Base-by-base conservation (phyloP, 2,329 filamentous ascomycete genomes). In the Pezicula radicicola region DNA sequence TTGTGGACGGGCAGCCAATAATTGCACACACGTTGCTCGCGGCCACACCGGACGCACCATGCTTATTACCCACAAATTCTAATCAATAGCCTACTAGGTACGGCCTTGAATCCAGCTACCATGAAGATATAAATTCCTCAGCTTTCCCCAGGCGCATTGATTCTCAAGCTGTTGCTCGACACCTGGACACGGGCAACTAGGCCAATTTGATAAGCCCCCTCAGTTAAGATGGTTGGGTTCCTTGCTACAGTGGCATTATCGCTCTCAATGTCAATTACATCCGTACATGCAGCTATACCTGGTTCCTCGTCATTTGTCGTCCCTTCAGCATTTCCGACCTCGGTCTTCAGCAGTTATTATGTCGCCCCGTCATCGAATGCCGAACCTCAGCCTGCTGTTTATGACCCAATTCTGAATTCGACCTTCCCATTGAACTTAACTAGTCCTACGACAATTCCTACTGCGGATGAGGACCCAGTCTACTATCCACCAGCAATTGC, bases 371-470 rank as follows among this genome's bases (percentile, higher is more conserved):
- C 65, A 21, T 66, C 72, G 46, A 77, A 74, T n/a, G 66, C 70
- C 54, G 69, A 80, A 61, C 77, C 77, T n/a, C 77, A 81, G 57
- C 77, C 77, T 27, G 73, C 72, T 13, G 62, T 84, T 4, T 70
- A 73, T 54, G 80, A 84, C 63, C 76, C 78, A 0, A 66, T 82
- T 27, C 63, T 81, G 44, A 77, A 82, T 55, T 70, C 74, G 55
- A 81, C 77, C 2, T 83, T 72, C 51, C 78, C 77, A 1, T 66
- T 73, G 30, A 78, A 81, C 55, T 63, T 84, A 47, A 84, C 80
- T 0, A 70, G 80, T 59, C 79, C 79, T 1, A 67, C 73, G 28
- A 75, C 70, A 1, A 75, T 83, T 36, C 79, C 79, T 7, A 66
- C 68, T 1, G 61, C 70, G 12, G 73, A 76, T 51, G 56, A 66